Conservation (phyloP, 352 stramenopile species). For the Phytopythium chamaehyphon region DNA sequence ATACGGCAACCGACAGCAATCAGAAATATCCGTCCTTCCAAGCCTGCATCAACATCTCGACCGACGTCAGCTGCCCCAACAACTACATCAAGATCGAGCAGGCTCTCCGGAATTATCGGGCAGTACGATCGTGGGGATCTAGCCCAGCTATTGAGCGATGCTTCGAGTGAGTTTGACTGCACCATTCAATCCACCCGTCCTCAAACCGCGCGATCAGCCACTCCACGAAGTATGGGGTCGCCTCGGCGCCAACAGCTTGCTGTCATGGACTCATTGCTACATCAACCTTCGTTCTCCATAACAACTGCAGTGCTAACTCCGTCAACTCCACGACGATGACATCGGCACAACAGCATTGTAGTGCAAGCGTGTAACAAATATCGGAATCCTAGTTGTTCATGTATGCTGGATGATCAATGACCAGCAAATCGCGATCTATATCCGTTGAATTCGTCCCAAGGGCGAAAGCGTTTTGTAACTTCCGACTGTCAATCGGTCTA, state of each 20-base stretch:
- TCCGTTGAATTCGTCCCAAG: neutral
- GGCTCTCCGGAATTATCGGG: neutral
- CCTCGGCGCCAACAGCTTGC: constrained; percentile 12
- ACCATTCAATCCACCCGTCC: too few species aligned
- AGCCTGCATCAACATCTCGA: neutral
- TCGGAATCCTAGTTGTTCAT: too few species aligned
- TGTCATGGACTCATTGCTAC: constrained; percentile 23
- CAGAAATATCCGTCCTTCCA: neutral
- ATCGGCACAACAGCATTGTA: too few species aligned
- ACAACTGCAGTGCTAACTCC: constrained; percentile 10
- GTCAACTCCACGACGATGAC: neutral
- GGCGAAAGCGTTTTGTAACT: constrained; percentile 25
- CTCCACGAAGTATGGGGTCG: neutral
- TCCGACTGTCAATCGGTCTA: constrained; percentile 6
- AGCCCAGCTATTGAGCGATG: too few species aligned
- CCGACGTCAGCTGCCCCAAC: neutral
- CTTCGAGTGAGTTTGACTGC: too few species aligned
- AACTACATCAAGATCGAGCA: neutral
- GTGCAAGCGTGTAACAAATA: too few species aligned
- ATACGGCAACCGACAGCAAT: neutral
- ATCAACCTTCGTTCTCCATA: constrained; percentile 23
- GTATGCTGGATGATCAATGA: too few species aligned
- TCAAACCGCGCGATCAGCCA: neutral
- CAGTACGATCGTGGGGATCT: too few species aligned
- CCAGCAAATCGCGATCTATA: neutral